Conservation (phyloP, 208 protist genomes). For the Leishmania aethiopica region DNA sequence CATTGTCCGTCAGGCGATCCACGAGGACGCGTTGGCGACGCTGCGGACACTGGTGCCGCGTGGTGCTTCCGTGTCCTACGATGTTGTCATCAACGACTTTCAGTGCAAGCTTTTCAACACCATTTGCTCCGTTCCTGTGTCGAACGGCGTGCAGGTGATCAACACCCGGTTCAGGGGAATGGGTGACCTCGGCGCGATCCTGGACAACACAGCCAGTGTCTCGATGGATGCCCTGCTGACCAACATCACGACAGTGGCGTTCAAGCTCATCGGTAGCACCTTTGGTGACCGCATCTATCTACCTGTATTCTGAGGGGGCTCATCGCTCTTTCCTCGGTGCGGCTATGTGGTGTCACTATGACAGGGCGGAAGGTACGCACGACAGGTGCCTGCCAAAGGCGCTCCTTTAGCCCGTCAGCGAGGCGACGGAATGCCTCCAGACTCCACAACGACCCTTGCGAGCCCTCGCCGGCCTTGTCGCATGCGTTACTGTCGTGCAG, state of each 20-base stretch:
- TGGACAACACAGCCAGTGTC: slow-evolving; percentile 19
- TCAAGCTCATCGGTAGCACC: slow-evolving; percentile 17
- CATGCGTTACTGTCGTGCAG: neutral
- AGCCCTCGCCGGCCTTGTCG: neutral
- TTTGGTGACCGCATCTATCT: slow-evolving; percentile 21
- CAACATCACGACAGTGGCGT: slow-evolving; percentile 12
- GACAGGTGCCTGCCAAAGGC: neutral
- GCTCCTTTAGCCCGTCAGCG: neutral
- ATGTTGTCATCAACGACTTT: slow-evolving; percentile 27
- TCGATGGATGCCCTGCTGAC: slow-evolving; percentile 8
- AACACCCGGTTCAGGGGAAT: slow-evolving; percentile 22
- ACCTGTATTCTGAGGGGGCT: slow-evolving; percentile 4
- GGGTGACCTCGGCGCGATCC: slow-evolving; percentile 14
- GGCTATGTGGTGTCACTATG: neutral
- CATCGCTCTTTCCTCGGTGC: neutral
- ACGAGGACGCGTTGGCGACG: slow-evolving; percentile 2
- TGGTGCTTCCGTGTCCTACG: slow-evolving; percentile 8
- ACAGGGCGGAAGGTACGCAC: neutral
- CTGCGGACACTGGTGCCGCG: slow-evolving; percentile 21
- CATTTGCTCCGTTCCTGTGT: slow-evolving; percentile 23
- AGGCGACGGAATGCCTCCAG: no score
- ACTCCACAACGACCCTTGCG: neutral
- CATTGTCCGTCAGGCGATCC: slow-evolving; percentile 21
- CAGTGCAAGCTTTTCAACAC: slow-evolving; percentile 19
- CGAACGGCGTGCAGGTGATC: slow-evolving; percentile 17